Evolutionary conservation across 1,139 yeast genomes (phyloP).

Genomic region (Zygosaccharomyces sapae): DNA sequence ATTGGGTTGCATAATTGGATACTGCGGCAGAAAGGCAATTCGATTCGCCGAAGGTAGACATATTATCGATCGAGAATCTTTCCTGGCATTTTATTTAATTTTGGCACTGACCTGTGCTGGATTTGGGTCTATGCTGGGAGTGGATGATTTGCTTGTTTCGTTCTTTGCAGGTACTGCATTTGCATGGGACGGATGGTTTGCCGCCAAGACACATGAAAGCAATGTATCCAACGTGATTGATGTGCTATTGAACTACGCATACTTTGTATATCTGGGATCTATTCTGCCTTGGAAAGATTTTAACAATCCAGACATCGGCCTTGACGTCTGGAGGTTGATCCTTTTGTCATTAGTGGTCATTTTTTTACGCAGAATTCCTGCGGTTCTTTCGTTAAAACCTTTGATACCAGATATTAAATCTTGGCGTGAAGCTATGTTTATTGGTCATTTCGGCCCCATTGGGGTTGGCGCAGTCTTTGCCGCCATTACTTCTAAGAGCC

Average conservation of each 20-base stretch:
- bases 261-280: slow-evolving; percentile 90
- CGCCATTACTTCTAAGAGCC: slow-evolving; percentile 75
- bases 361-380: slow-evolving; percentile 81
- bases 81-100: slow-evolving; percentile 83
- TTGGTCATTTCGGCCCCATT: slow-evolving; percentile 97
- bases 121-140: slow-evolving; percentile 85
- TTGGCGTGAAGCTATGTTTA: slow-evolving; percentile 93
- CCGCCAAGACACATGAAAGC: slow-evolving; percentile 81
- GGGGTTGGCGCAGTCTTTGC: slow-evolving; percentile 98
- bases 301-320: slow-evolving; percentile 61
- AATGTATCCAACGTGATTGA: slow-evolving; percentile 93
- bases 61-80: slow-evolving; percentile 88
- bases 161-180: slow-evolving; percentile 96
- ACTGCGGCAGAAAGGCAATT: slow-evolving; percentile 54
- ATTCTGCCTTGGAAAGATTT: slow-evolving; percentile 89
- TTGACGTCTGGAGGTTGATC: slow-evolving; percentile 80
- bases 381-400: slow-evolving; percentile 71
- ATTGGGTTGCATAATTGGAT: slow-evolving; percentile 75
- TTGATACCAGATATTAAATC: slow-evolving; percentile 84
- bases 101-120: slow-evolving; percentile 89
- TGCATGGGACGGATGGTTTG: slow-evolving; percentile 95
- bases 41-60: slow-evolving; percentile 71
- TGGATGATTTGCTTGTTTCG: slow-evolving; percentile 86
- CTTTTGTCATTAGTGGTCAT: slow-evolving; percentile 80
- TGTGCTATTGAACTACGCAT: slow-evolving; percentile 74